Evolutionary conservation across 176 grass and related monocot species (phyloP), one percentile per base, ranked within the genome.

Genomic region (Elaeis guineensis): DNA sequence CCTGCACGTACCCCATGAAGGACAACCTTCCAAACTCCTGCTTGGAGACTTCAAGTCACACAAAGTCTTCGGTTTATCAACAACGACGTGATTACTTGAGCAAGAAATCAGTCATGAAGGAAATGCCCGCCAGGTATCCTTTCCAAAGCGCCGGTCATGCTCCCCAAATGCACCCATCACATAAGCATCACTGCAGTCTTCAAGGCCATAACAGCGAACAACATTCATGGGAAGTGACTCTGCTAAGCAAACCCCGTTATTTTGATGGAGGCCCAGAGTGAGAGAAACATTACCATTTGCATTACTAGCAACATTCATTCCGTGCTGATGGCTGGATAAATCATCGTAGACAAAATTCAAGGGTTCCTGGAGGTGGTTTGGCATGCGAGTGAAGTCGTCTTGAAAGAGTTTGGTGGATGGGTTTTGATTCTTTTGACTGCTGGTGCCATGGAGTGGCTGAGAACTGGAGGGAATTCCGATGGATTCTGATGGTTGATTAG

Each of bases 251-350:
- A 83, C 79, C 21, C 77, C 69, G 21, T 83, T 86, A 44, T 99
- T 81, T 62, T 93, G 88, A 26, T 99, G 94, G 54, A 99, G 94
- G 6, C 94, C 94, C 15, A 99, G 88, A 7, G 94, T 99, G 49
- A 99, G 74, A 5, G 94, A 89, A 18, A 99, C 94, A 4, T 81
- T 81, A 0, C 82, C 20, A 4, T 74, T 77, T 1, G 71, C 78
- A 0, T 44, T 51, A 5, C 59, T 64, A 0, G 53, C 30, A 0
- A 62, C 32, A 25, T 55, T 16, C 4, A 35, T 56, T 9, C 78
- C 67, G 5, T 82, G 65, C 5, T 90, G 74, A 16, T 89, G 72
- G 3, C 75, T 63, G 20, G 79, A 62, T 48, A 86, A 58, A 9
- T 50, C 76, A 54, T 54, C 65, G 23, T 89, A 92, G 0, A 65